Evolutionary conservation across 345 rosid species (phyloP).

Genomic region (Psidium guajava): DNA sequence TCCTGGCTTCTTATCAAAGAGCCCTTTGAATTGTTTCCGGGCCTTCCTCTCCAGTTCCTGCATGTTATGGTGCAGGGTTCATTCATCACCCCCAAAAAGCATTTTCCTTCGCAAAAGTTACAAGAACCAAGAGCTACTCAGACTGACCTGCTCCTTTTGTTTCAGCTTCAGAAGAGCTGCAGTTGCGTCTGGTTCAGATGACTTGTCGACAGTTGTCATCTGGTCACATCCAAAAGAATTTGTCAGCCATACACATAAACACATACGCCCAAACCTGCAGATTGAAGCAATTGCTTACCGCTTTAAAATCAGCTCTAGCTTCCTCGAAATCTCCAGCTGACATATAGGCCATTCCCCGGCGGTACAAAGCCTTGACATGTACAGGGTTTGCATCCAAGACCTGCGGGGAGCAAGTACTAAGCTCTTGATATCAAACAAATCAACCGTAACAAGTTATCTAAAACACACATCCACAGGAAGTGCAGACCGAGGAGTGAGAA

Average conservation of each 20-base stretch:
- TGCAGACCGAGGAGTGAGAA: background rate
- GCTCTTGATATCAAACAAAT: background rate
- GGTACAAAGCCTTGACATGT: constrained; percentile 74
- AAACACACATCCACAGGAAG: background rate
- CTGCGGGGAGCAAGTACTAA: constrained; percentile 16
- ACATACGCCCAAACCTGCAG: background rate
- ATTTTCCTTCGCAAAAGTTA: background rate
- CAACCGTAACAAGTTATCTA: background rate
- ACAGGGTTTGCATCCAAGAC: constrained; percentile 83
- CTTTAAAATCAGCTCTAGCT: constrained; percentile 61
- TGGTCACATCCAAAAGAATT: constrained; percentile 2
- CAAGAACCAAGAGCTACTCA: background rate
- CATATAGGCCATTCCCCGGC: constrained; percentile 95
- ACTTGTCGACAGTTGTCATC: constrained; percentile 55
- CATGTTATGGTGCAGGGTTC: background rate
- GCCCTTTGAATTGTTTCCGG: constrained; percentile 81
- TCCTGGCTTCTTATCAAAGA: constrained; percentile 94
- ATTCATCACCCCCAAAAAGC: background rate
- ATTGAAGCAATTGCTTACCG: constrained; percentile 18
- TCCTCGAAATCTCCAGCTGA: constrained; percentile 78
- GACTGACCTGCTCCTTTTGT: constrained; percentile 62
- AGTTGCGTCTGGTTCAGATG: constrained; percentile 47
- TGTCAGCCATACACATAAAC: background rate
- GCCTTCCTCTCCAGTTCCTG: constrained; percentile 77
- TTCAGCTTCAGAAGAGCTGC: constrained; percentile 75